Percentiles rank a stretch among this genome's conserved stretches.
phyloP scores from a whole-genome alignment of 148 eudicot species.

The Chenopodium berlandieri region DNA sequence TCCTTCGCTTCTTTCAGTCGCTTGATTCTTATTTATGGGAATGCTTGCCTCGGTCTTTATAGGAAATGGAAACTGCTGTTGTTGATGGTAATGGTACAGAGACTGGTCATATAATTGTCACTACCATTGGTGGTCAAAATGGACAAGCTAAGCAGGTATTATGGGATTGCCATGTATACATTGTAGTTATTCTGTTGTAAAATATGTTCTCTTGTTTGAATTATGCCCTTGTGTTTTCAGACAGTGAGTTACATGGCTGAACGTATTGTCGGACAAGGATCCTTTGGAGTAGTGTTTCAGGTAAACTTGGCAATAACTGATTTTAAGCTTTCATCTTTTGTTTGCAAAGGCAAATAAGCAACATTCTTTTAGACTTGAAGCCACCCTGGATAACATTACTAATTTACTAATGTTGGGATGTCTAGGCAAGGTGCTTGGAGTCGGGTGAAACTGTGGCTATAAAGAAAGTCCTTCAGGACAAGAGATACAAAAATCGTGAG shows the following conservation, averaged over 20 bases:
- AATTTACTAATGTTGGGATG: neutral
- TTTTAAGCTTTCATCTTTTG: neutral
- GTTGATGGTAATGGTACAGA: conserved; percentile 80
- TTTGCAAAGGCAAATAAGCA: neutral
- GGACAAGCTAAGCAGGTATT: conserved; percentile 80
- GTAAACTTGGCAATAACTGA: conserved; percentile 24
- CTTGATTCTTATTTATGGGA: neutral
- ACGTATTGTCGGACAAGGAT: conserved; percentile 80
- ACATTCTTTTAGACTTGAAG: neutral
- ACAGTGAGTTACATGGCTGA: conserved; percentile 95
- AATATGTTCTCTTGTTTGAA: neutral
- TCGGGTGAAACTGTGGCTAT: conserved; percentile 77
- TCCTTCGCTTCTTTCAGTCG: neutral
- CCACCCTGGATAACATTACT: neutral
- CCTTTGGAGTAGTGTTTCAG: conserved; percentile 91
- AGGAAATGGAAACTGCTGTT: conserved; percentile 77
- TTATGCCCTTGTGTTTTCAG: conserved; percentile 29
- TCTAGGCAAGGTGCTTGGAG: conserved; percentile 71
- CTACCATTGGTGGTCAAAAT: conserved; percentile 75
- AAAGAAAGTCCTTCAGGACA: conserved; percentile 79
- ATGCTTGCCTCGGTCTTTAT: neutral
- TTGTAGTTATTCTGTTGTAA: neutral
- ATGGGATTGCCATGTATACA: neutral
- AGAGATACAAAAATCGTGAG: conserved; percentile 86
- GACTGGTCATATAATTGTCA: conserved; percentile 83